Base-by-base conservation (phyloP, 192 early-diverging fungal species). In the Coemansia umbellata region DNA sequence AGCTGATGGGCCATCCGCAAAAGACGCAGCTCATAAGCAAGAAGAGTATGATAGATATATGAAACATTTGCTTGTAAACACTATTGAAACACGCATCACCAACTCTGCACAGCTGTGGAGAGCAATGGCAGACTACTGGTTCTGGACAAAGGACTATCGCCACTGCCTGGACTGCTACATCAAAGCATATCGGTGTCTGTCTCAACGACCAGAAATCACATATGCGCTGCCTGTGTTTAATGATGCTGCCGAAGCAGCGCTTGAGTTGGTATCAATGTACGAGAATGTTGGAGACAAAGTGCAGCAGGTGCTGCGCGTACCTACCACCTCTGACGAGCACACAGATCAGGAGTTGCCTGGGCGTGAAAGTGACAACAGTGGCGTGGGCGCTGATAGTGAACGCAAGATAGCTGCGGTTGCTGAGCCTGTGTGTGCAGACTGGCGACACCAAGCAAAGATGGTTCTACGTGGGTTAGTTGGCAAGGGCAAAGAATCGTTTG, bases 401-500 rank as follows among this genome's bases (percentile, higher is more conserved):
- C 57, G 50, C 40, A 71, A 77, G 36, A 66, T 70, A 6, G 66
- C 60, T 3, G 71, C 74, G 8, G 59, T 56, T 11, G 65, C 53
- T 21, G 53, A 60, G 22, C 37, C 77, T 5, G 90, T 94, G 19
- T 91, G 90, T 54, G 80, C 82, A 21, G 94, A 97, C 64, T 97
- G 94, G 93, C 74, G 69, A 47, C 93, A 93, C 55, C 91, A 96
- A 60, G 78, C 89, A 8, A 85, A 84, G 58, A 86, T 83, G 74
- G 71, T 90, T 30, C 63, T 97, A 56, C 89, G 88, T 45, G 84
- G 89, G 19, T 71, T 97, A 50, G 84, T 95, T 53, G 88, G 90
- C 28, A 84, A 87, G 43, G 86, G 87, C 13, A 90, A 89, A 72
- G 81, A 75, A 53, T 66, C 70, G 1, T 92, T 85, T 74, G 90